Conservation (phyloP, 2,329 filamentous ascomycete species). For the Botrytis tulipae region DNA sequence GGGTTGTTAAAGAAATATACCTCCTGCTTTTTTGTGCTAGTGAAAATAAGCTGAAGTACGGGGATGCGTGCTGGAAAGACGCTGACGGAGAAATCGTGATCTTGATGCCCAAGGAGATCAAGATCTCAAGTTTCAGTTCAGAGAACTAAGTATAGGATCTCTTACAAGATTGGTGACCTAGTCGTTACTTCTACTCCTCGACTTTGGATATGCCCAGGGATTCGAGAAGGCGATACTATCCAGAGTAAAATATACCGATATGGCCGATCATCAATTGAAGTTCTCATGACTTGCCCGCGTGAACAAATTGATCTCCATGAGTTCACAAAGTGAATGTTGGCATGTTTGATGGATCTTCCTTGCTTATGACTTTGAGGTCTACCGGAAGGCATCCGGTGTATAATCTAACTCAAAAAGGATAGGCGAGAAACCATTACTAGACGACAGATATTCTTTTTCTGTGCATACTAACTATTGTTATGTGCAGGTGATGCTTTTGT, state of each 20-base stretch:
- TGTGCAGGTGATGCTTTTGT: not conserved
- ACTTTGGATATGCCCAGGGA: conserved; percentile 1
- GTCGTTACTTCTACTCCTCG: not conserved
- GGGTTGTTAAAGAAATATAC: conserved; percentile 70
- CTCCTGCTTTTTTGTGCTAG: conserved; percentile 73
- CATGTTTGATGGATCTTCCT: not conserved
- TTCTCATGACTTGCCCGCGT: not conserved
- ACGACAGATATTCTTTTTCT: not conserved
- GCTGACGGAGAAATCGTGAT: conserved; percentile 48
- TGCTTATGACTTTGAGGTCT: not conserved
- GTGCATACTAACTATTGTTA: not conserved
- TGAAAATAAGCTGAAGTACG: conserved; percentile 56
- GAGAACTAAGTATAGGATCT: not conserved
- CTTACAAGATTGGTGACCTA: not conserved
- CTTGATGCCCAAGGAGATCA: not conserved
- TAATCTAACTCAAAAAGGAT: not conserved
- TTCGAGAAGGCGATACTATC: not conserved
- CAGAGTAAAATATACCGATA: not conserved
- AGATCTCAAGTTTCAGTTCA: not conserved
- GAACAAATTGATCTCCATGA: not conserved
- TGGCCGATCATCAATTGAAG: not conserved
- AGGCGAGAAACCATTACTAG: not conserved
- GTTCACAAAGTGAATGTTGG: not conserved
- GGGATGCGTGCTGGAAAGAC: conserved; percentile 65
- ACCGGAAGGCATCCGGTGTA: not conserved